phyloP scores from a whole-genome alignment of 768 basidiomycete species.

The Pisolithus microcarpus region DNA sequence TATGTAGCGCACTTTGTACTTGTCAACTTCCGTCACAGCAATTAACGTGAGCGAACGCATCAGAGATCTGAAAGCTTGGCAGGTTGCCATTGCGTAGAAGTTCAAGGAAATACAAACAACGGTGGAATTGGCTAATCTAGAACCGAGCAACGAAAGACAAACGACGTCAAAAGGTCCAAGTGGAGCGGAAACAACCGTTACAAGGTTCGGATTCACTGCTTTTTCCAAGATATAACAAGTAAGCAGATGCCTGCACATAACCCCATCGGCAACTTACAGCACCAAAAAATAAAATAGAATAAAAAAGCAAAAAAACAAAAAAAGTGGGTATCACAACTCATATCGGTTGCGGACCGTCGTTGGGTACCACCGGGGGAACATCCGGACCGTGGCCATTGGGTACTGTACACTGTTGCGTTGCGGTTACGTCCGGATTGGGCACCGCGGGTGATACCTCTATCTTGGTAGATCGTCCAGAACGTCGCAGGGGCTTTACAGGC shows the following conservation, averaged over 20 bases:
- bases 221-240: constrained; percentile 7
- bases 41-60: too few relatives aligned
- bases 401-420: constrained; percentile 16
- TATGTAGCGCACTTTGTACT: constrained; percentile 27
- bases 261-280: constrained; percentile 14
- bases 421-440: constrained; percentile 27
- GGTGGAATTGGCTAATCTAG: constrained; percentile 16
- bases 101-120: constrained; percentile 20
- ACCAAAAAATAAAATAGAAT: constrained; percentile 7
- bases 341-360: constrained; percentile 17
- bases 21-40: constrained; percentile 16
- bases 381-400: constrained; percentile 12
- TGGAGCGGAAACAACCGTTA: neutral
- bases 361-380: constrained; percentile 12
- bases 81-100: constrained; percentile 21
- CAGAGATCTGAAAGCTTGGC: constrained; percentile 1
- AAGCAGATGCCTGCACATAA: constrained; percentile 9
- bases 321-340: constrained; percentile 4
- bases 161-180: constrained; percentile 1
- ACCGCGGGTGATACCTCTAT: constrained; percentile 20
- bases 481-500: constrained; percentile 31
- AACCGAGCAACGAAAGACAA: constrained; percentile 4
- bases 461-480: constrained; percentile 23
- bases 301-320: neutral
- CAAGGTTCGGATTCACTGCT: constrained; percentile 8